These are phyloP conservation scores for Vitellaria paradoxa DNA, from an alignment of 179 eudicot species.

Conservation along the genomic window DNA sequence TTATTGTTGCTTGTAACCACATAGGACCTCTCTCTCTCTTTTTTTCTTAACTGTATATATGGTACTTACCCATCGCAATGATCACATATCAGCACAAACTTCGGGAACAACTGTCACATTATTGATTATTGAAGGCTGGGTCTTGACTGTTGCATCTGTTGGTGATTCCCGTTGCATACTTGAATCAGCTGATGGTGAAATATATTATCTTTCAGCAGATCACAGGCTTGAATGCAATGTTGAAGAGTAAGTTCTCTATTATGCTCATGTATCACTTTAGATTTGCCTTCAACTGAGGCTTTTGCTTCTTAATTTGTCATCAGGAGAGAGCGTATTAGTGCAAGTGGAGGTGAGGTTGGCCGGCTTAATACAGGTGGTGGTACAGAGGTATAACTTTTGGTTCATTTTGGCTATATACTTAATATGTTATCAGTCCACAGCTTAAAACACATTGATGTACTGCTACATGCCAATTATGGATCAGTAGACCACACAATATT, in stretches of 20 bases:
- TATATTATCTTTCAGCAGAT: constrained; percentile 85
- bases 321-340: constrained; percentile 89
- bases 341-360: constrained; percentile 98
- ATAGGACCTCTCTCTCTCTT: not conserved
- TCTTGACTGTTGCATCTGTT: constrained; percentile 87
- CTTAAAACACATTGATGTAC: not conserved
- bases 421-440: not conserved
- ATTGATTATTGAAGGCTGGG: constrained; percentile 91
- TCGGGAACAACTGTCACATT: constrained; percentile 97
- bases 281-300: constrained; percentile 4
- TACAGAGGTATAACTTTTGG: constrained; percentile 57
- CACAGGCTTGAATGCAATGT: constrained; percentile 87
- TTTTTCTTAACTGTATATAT: not conserved
- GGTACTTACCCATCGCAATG: constrained; percentile 13
- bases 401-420: not conserved
- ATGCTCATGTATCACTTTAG: not conserved
- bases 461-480: not conserved
- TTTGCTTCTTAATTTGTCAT: constrained; percentile 9
- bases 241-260: constrained; percentile 65
- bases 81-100: constrained; percentile 55
- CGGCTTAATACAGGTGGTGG: constrained; percentile 97
- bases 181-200: constrained; percentile 85
- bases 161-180: constrained; percentile 93
- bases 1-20: not conserved
- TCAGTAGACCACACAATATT: not conserved